Conservation (phyloP, 768 basidiomycete species). For the Suillus americanus region DNA sequence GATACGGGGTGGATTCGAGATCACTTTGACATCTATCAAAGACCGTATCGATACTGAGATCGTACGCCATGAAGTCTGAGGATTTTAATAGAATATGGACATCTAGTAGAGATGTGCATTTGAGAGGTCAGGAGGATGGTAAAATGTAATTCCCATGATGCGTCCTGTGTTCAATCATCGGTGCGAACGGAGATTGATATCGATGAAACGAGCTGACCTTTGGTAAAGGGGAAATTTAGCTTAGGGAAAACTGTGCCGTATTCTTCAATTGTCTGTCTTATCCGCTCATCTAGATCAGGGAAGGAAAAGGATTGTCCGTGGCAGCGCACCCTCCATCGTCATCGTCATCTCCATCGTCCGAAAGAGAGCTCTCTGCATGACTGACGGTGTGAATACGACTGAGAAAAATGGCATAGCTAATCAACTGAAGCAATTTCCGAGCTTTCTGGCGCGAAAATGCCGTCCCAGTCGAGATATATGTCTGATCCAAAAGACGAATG, state of each 20-base stretch:
- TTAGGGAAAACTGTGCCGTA: slow-evolving; percentile 93
- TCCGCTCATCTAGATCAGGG: slow-evolving; percentile 66
- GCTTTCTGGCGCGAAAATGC: no score
- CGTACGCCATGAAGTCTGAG: slow-evolving; percentile 85
- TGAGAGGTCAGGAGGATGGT: slow-evolving; percentile 77
- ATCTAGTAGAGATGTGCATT: slow-evolving; percentile 85
- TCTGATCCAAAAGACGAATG: no score
- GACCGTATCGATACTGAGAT: slow-evolving; percentile 56
- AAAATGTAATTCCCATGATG: slow-evolving; percentile 71
- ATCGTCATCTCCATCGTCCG: slow-evolving; percentile 48
- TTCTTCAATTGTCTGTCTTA: slow-evolving; percentile 20
- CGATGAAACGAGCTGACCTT: slow-evolving; percentile 48
- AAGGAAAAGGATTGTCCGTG: slow-evolving; percentile 43
- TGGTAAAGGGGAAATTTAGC: slow-evolving; percentile 77
- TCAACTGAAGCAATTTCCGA: no score
- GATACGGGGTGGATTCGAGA: slow-evolving; percentile 37
- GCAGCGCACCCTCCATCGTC: slow-evolving; percentile 30
- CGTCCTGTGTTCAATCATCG: slow-evolving; percentile 55
- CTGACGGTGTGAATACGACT: slow-evolving; percentile 44
- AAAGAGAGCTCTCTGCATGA: slow-evolving; percentile 54
- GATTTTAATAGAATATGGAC: slow-evolving; percentile 92
- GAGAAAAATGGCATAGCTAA: background rate
- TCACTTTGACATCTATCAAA: slow-evolving; percentile 60
- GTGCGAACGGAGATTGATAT: background rate
- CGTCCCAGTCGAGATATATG: no score